Base-by-base conservation (phyloP, 169 alveolate species). In the Plasmodium reichenowi region DNA sequence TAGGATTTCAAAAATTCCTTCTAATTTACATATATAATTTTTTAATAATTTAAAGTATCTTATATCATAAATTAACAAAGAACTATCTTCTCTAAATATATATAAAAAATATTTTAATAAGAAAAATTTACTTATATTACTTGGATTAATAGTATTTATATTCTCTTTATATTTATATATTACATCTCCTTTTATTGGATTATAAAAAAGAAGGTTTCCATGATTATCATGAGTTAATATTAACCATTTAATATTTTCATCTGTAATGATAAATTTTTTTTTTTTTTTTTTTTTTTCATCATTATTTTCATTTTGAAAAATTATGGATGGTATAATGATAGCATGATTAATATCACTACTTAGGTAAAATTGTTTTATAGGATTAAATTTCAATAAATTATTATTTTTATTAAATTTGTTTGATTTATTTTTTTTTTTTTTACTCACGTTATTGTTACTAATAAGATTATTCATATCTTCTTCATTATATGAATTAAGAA, bases 1-100 rank as follows among this genome's bases (percentile, higher is more conserved):
- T 52, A 85, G 20, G 59, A 85, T 85, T 85, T 85, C 92, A 72
- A 85, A 85, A 56, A 85, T 85, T 29, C 92, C 92, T 64, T 85
- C 92, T 15, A 85, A 43, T 72, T 63, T 85, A 66, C 75, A 47
- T 15, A 58, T n/a, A 72, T 85, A 85, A 22, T 59, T 85, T 59
- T 56, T 71, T 45, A 63, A 32, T 22, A 85, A 24, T 48, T 59
- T 85, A 43, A 70, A 85, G 20, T 48, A 15, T 60, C 70, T 58
- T 59, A 85, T 58, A 43, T 85, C 76, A 60, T 85, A 85, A 24
- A 85, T 72, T 85, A 85, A 62, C 50, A 85, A n/a, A 7, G 92
- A 85, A 45, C 87, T 71, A 38, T 85, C 92, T 22, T 70, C 92
- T 20, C 92, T 54, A 85, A 85, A 85, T 62, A 85, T 38, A 71